Conservation (phyloP, 331 rosid genomes). For the Acacia pycnantha region DNA sequence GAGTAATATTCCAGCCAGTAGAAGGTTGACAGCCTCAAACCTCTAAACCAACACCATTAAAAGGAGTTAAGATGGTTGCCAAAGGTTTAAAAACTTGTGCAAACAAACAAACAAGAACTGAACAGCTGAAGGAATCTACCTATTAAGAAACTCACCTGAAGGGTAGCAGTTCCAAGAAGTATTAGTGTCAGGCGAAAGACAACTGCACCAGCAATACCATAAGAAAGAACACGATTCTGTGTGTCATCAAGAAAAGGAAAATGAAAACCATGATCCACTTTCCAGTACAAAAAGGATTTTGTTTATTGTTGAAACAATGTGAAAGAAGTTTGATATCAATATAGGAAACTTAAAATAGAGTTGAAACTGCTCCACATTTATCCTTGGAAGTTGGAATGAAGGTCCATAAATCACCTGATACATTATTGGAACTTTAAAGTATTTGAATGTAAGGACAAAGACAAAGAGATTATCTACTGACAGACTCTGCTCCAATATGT, state of each 20-base stretch:
- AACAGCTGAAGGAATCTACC: slow-evolving; percentile 15
- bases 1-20: slow-evolving; percentile 75
- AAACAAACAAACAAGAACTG: slow-evolving; percentile 21
- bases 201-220: slow-evolving; percentile 90
- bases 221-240: slow-evolving; percentile 88
- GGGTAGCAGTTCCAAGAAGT: slow-evolving; percentile 81
- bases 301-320: slow-evolving; percentile 3
- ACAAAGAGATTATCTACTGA: slow-evolving; percentile 93
- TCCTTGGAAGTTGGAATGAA: slow-evolving; percentile 17
- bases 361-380: slow-evolving; percentile 20
- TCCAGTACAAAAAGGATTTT: neutral
- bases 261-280: slow-evolving; percentile 19
- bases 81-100: slow-evolving; percentile 16
- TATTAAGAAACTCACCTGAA: slow-evolving; percentile 55
- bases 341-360: slow-evolving; percentile 16
- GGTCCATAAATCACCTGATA: slow-evolving; percentile 65
- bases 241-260: slow-evolving; percentile 30
- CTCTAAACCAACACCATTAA: slow-evolving; percentile 51
- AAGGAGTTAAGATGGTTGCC: slow-evolving; percentile 18
- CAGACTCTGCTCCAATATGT: slow-evolving; percentile 93
- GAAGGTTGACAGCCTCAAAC: slow-evolving; percentile 86
- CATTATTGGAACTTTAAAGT: slow-evolving; percentile 79
- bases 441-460: slow-evolving; percentile 87
- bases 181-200: slow-evolving; percentile 73
- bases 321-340: neutral